Base-by-base conservation (phyloP, 75 land plant genomes). In the Cunninghamia lanceolata region DNA sequence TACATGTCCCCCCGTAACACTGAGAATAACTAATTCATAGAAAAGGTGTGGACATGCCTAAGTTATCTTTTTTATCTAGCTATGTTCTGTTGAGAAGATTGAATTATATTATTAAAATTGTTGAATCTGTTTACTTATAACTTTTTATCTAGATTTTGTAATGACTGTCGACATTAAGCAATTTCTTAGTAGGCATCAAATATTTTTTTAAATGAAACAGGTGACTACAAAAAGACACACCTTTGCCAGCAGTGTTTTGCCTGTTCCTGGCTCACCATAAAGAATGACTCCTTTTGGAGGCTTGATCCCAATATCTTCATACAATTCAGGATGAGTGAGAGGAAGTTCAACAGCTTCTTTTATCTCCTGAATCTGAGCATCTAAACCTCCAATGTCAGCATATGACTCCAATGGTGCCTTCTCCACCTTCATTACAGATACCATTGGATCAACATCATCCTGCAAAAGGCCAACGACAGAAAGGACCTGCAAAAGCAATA, bases 381-480 rank as follows among this genome's bases (percentile, higher is more conserved):
- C 98, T 75, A 96, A 89, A 25, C 98, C 98, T 87, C 98, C 98
- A 40, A 96, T 95, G 74, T 96, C 98, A 63, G 97, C 98, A 90
- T 96, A 96, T 0, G 98, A 96, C 83, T 96, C 98, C 76, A 96
- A 86, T 28, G 98, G 98, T 81, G 94, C 98, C 86, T 96, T 96
- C 88, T 96, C 98, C 19, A 95, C 98, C 83, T 96, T 96, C 98
- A 96, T 96, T n/a, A 96, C 95, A 35, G 97, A 95, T 53, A 95
- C 97, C 98, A 96, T 95, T 15, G 98, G 95, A 85, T 95, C 98
- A 74, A 96, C 98, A 71, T 96, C 98, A 88, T 96, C 97, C 88
- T 96, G 98, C 50, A 96, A 88, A 81, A 96, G 89, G 30, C 98
- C 98, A 28, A 96, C 98, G 71, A 96, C 96, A 83, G 98, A 95